Conservation (phyloP, 169 alveolate species). For the Plasmodium knowlesi region DNA sequence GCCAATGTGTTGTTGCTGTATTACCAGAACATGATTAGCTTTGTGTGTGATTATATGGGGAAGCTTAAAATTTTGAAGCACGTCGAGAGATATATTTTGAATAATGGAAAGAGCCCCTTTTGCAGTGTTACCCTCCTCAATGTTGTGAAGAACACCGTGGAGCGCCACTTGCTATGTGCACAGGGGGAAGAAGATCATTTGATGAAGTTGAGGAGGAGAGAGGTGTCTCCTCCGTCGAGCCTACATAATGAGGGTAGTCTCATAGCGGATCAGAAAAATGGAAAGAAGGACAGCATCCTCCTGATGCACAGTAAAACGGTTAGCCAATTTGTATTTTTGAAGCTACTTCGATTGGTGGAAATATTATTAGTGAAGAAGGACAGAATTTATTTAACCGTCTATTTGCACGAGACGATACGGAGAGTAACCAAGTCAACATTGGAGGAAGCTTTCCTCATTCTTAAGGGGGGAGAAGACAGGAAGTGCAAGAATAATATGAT, state of each 20-base stretch:
- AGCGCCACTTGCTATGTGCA: constrained; percentile 3
- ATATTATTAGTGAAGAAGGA: not conserved
- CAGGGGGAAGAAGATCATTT: not conserved
- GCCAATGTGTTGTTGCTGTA: not conserved
- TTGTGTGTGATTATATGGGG: not conserved
- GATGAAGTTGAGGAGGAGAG: not conserved
- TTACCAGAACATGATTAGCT: constrained; percentile 13
- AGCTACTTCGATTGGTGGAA: constrained; percentile 26
- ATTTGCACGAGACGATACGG: constrained; percentile 11
- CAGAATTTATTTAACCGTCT: constrained; percentile 7
- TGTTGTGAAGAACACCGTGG: constrained; percentile 33
- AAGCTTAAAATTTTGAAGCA: constrained; percentile 18
- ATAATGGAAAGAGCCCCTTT: constrained; percentile 2
- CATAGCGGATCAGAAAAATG: not conserved
- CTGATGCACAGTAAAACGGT: not conserved
- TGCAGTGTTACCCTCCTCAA: constrained; percentile 20
- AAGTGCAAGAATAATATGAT: not conserved
- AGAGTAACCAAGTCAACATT: constrained; percentile 1
- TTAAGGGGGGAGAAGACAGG: not conserved
- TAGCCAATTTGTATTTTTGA: constrained; percentile 24
- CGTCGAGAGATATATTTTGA: constrained; percentile 13
- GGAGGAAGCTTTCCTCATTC: not conserved
- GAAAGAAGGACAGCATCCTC: not conserved
- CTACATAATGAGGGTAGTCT: not conserved
- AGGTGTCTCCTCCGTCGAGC: not conserved